Base-by-base conservation (phyloP, 2,329 filamentous ascomycete genomes). In the Xylaria sp. region DNA sequence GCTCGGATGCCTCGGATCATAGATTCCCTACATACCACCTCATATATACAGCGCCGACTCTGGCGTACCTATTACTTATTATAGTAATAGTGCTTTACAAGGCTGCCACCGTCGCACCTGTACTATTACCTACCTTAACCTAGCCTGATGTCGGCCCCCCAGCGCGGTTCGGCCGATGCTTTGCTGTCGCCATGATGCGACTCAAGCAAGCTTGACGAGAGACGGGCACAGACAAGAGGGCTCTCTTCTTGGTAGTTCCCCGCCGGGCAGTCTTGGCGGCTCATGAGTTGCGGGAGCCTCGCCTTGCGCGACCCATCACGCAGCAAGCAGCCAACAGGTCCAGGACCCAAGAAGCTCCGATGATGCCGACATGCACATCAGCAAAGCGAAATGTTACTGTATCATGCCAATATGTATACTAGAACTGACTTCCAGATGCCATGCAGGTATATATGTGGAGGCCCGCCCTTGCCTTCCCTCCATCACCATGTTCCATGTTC, bases 301-400 rank as follows among this genome's bases (percentile, higher is more conserved):
- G 57, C 54, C 51, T 66, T n/a, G 52, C 62, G 54, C 66, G 65
- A 65, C 65, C 65, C 68, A 61, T 13, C 33, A 43, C 4, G 28
- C 28, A 28, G 28, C 2, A 28, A 61, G 18, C 33, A 51, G 57
- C n/a, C 39, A 36, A 36, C 33, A 36, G 41, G 18, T 15, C 41
- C 41, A 46, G 18, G 15, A 18, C n/a, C 57, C 52, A 64, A 18
- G 41, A 62, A 62, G 12, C 68, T 64, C 64, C 64, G 65, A 67
- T 60, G 65, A 55, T 64, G 54, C 60, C 60, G 60, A 66, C 13
- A 51, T 61, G 62, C 66, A 65, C 65, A 48, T 62, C 68, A 65
- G 65, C 64, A 57, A n/a, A 60, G 60, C 64, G 61, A 70, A 56
- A 67, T 70, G 68, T 58, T 63, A 67, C 63, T 67, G 64, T 69